These are phyloP conservation scores for Ceratocystis eucalypticola DNA, from an alignment of 2,329 filamentous ascomycete species.

Conservation along the genomic window DNA sequence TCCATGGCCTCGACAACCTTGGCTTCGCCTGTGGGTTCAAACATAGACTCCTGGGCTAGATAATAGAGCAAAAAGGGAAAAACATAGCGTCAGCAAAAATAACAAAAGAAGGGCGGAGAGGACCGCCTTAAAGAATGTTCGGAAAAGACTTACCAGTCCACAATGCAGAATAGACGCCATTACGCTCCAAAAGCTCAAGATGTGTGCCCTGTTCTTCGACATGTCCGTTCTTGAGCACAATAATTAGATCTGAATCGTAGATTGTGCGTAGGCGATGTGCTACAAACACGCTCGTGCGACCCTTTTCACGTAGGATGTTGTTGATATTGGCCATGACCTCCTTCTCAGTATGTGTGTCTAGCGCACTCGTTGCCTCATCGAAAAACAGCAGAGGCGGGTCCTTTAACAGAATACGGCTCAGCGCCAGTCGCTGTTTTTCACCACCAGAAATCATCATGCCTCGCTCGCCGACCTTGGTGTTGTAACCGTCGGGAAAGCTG, in stretches of 20 bases:
- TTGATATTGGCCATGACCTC: constrained; percentile 86
- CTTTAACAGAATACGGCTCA: constrained; percentile 73
- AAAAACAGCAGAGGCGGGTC: constrained; percentile 87
- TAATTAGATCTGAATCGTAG: constrained; percentile 83
- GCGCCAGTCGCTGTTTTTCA: constrained; percentile 81
- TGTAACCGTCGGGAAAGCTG: constrained; percentile 73
- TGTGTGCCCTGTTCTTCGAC: constrained; percentile 90
- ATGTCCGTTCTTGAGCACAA: constrained; percentile 69
- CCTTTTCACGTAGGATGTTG: constrained; percentile 76
- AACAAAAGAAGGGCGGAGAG: not conserved
- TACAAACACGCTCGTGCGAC: constrained; percentile 83
- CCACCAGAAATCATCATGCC: constrained; percentile 95
- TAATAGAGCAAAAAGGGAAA: constrained; percentile 19
- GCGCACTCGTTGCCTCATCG: constrained; percentile 82
- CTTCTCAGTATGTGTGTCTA: constrained; percentile 90
- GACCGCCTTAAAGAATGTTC: too few relatives aligned
- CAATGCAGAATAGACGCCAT: constrained; percentile 72
- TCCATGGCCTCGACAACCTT: not conserved
- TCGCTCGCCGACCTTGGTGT: constrained; percentile 82
- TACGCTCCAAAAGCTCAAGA: constrained; percentile 62
- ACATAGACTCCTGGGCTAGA: constrained; percentile 49
- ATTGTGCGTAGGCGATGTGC: constrained; percentile 88
- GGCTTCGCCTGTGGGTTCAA: constrained; percentile 21
- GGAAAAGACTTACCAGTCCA: constrained; percentile 59
- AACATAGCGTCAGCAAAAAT: not conserved